Evolutionary conservation across 768 basidiomycete species (phyloP), one percentile per base, ranked within the genome.

Genomic region (Amanita muscaria): DNA sequence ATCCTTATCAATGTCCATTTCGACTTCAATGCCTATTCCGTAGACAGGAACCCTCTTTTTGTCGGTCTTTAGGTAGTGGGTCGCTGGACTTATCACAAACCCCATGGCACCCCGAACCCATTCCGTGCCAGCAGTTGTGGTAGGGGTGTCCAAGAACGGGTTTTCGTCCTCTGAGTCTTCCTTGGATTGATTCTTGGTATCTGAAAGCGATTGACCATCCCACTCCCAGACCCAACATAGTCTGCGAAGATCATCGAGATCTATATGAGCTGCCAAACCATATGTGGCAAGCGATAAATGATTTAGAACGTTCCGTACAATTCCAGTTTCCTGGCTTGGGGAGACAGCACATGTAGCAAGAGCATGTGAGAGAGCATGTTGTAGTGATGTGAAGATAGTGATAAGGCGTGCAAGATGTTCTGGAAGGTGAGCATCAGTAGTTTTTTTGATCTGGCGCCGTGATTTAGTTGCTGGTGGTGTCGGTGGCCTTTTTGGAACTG

Each of bases 181-280:
- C 35, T 21, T 16, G 29, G 5, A 6, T 24, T 14, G 44, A 27
- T 37, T 2, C 38, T 44, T 1, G 56, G 46, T 15, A 6, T 46
- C 40, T 2, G 72, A 66, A 3, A 74, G 42, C 4, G 66, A 49
- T 34, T 72, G 60, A 5, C 74, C 72, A 55, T 88, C 80, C 88
- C 88, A 91, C 58, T 90, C 88, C 86, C 88, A 89, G 12, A 90
- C 48, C 88, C 88, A 90, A 62, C 88, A 89, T 15, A 91, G 71
- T 47, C 83, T 72, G 46, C 68, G 76, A 36, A 90, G 66, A 54
- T 88, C 88, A 39, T 80, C 74, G n/a, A 78, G 50, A 24, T 74
- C 72, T 51, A 87, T 79, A 44, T 76, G 73, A 3, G 78, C 72
- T 1, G 74, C 64, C 33, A 89, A 64, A 7, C 84, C 86, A 58